phyloP scores from a whole-genome alignment of 148 eudicot genomes.

The Amaranthus palmeri region DNA sequence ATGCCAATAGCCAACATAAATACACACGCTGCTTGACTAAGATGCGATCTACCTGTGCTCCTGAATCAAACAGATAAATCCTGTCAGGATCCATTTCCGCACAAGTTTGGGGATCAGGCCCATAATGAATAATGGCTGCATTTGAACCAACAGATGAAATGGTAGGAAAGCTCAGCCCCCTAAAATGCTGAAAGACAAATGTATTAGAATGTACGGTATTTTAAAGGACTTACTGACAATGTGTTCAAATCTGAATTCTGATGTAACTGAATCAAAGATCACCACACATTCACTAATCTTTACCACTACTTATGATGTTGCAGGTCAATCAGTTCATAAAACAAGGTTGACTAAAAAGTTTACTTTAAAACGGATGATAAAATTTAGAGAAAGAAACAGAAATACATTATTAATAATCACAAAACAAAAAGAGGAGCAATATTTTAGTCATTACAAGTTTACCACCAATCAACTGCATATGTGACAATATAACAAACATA shows the following conservation, averaged over 20 bases:
- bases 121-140: slow-evolving; percentile 90
- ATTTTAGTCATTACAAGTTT: not conserved
- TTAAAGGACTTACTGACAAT: not conserved
- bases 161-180: slow-evolving; percentile 92
- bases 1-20: not conserved
- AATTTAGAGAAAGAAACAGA: not conserved
- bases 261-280: not conserved
- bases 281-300: not conserved
- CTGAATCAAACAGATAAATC: slow-evolving; percentile 88
- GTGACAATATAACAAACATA: not conserved
- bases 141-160: slow-evolving; percentile 93
- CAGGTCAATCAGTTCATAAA: not conserved
- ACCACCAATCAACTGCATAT: not conserved
- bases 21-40: slow-evolving; percentile 7
- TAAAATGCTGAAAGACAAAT: slow-evolving; percentile 57
- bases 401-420: not conserved
- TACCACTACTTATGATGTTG: not conserved
- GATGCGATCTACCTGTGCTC: slow-evolving; percentile 70
- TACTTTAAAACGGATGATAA: not conserved
- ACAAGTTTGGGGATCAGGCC: slow-evolving; percentile 69
- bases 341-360: not conserved
- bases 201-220: not conserved
- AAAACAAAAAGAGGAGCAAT: not conserved
- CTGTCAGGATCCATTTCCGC: slow-evolving; percentile 84
- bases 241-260: not conserved